Evolutionary conservation across 2,329 filamentous ascomycete species (phyloP).

Genomic region (Sporothrix globosa): DNA sequence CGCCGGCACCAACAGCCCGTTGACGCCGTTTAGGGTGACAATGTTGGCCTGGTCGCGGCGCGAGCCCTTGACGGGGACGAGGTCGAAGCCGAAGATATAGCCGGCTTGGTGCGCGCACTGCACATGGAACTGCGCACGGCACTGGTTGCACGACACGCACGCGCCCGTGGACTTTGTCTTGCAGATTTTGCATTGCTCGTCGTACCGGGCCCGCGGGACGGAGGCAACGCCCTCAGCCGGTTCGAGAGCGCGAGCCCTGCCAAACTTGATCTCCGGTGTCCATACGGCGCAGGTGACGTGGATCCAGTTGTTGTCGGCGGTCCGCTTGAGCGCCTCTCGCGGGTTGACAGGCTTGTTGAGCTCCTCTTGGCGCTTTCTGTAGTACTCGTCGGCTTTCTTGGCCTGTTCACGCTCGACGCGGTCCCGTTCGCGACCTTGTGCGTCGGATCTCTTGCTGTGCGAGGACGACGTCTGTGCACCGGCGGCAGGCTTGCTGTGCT

Average conservation of each 20-base stretch:
- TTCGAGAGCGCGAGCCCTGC: slow-evolving; percentile 77
- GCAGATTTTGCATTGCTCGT: slow-evolving; percentile 82
- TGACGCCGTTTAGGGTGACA: slow-evolving; percentile 79
- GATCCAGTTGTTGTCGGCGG: slow-evolving; percentile 96
- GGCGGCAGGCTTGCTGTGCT: slow-evolving; percentile 78
- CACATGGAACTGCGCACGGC: slow-evolving; percentile 73
- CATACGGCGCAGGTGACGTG: slow-evolving; percentile 92
- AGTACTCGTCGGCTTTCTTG: slow-evolving; percentile 76
- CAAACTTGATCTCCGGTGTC: slow-evolving; percentile 91
- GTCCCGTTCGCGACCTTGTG: slow-evolving; percentile 81
- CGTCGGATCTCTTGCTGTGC: slow-evolving; percentile 86
- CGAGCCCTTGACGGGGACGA: slow-evolving; percentile 86
- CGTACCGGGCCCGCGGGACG: slow-evolving; percentile 72
- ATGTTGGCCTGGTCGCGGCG: slow-evolving; percentile 78
- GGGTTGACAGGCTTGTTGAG: slow-evolving; percentile 81
- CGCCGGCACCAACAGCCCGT: slow-evolving; percentile 78
- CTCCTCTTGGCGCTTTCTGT: slow-evolving; percentile 79
- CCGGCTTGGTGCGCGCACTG: slow-evolving; percentile 85
- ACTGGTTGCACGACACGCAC: slow-evolving; percentile 80
- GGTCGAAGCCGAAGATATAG: slow-evolving; percentile 85
- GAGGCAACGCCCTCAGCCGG: slow-evolving; percentile 88
- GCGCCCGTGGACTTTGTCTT: slow-evolving; percentile 65
- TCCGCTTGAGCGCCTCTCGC: slow-evolving; percentile 88
- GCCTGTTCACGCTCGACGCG: slow-evolving; percentile 82
- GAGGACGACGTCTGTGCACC: slow-evolving; percentile 66